Evolutionary conservation across 257 asterid species (phyloP).

Genomic region (Solanum appendiculatum): DNA sequence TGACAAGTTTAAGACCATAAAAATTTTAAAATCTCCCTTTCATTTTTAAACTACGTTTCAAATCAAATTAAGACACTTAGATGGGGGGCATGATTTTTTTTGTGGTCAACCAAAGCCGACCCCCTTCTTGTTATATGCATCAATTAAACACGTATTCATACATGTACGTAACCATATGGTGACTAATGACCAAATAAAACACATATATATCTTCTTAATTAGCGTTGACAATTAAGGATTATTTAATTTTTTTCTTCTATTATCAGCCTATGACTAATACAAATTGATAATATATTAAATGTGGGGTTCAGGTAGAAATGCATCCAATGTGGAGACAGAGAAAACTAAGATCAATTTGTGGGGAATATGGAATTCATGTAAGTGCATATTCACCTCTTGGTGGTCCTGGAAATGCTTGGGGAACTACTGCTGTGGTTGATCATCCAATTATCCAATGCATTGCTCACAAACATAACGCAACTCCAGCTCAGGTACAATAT

Average conservation of each 20-base stretch:
- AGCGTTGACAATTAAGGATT: not conserved
- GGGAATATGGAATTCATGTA: slow-evolving; percentile 44
- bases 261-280: not conserved
- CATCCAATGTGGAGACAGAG: slow-evolving; percentile 89
- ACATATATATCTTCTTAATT: not conserved
- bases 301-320: slow-evolving; percentile 63
- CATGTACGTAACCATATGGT: not conserved
- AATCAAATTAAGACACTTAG: not conserved
- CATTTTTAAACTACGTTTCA: not conserved
- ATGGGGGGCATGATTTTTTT: not conserved
- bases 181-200: not conserved
- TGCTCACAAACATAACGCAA: slow-evolving; percentile 47
- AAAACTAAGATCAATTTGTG: slow-evolving; percentile 44
- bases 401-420: slow-evolving; percentile 83
- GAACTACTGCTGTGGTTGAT: slow-evolving; percentile 61
- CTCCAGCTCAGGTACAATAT: slow-evolving; percentile 61
- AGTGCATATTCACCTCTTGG: slow-evolving; percentile 83
- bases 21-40: not conserved
- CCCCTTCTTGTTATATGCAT: not conserved
- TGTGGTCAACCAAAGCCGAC: not conserved
- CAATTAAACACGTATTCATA: not conserved
- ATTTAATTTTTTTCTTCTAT: not conserved
- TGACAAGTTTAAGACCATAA: not conserved
- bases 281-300: not conserved
- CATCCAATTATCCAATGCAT: slow-evolving; percentile 44